These are phyloP conservation scores for Colletotrichum incanum DNA, from an alignment of 2,329 filamentous ascomycete genomes.

Conservation along the genomic window DNA sequence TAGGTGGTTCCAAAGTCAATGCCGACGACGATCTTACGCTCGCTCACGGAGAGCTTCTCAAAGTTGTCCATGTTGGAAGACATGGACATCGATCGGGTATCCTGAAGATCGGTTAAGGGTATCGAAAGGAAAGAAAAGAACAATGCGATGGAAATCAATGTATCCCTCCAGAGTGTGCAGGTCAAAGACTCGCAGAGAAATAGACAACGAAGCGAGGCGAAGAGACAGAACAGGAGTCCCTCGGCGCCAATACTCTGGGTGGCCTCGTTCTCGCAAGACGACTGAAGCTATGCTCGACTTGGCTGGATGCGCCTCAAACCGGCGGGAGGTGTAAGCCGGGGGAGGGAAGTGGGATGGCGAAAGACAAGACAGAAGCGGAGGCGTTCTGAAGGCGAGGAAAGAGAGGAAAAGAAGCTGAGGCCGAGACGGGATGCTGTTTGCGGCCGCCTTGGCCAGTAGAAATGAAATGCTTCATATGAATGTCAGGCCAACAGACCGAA, in stretches of 20 bases:
- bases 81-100: neutral
- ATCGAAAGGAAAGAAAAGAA: neutral
- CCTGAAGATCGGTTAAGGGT: neutral
- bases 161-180: neutral
- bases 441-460: neutral
- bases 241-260: neutral
- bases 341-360: too few species aligned
- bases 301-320: neutral
- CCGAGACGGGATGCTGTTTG: neutral
- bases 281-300: neutral
- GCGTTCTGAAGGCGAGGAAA: neutral
- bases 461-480: neutral
- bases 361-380: neutral
- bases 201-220: neutral
- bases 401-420: neutral
- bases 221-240: neutral
- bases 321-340: neutral
- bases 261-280: neutral
- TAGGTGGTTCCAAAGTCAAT: constrained; percentile 73
- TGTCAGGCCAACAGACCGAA: constrained; percentile 3
- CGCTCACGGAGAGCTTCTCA: constrained; percentile 52
- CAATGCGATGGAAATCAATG: neutral
- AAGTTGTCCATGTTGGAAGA: constrained; percentile 52
- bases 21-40: constrained; percentile 65
- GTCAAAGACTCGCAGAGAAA: neutral